Conservation (phyloP, 2,329 filamentous ascomycete genomes). For the Colletotrichum shisoi region DNA sequence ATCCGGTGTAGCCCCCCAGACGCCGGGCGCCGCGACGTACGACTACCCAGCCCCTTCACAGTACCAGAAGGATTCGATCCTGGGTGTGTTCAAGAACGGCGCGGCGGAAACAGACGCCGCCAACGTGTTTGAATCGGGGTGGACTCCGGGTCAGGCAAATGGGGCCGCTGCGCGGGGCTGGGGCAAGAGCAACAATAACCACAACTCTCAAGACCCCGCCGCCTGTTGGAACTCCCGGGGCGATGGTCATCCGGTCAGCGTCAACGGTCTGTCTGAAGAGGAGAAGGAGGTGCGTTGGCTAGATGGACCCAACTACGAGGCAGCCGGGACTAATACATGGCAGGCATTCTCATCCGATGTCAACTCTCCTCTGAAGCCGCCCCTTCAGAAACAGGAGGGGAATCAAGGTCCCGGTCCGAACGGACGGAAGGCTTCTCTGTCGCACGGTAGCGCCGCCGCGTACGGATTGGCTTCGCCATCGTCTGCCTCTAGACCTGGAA, state of each 20-base stretch:
- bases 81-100: slow-evolving; percentile 70
- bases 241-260: slow-evolving; percentile 72
- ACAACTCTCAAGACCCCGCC: slow-evolving; percentile 81
- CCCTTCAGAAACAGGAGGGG: slow-evolving; percentile 75
- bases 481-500: slow-evolving; percentile 72
- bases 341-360: slow-evolving; percentile 86
- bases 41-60: slow-evolving; percentile 58
- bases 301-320: not conserved
- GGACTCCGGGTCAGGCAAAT: slow-evolving; percentile 79
- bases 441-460: slow-evolving; percentile 69
- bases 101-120: slow-evolving; percentile 62
- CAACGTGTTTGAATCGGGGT: slow-evolving; percentile 75
- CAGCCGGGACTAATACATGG: slow-evolving; percentile 24
- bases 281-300: slow-evolving; percentile 64
- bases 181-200: slow-evolving; percentile 79
- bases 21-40: slow-evolving; percentile 48
- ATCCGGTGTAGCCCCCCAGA: slow-evolving; percentile 48
- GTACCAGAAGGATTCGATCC: slow-evolving; percentile 80
- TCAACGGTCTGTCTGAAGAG: slow-evolving; percentile 72
- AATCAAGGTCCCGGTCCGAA: slow-evolving; percentile 63
- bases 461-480: slow-evolving; percentile 79
- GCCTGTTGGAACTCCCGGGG: slow-evolving; percentile 87
- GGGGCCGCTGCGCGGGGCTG: slow-evolving; percentile 70
- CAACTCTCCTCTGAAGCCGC: slow-evolving; percentile 91
- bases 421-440: slow-evolving; percentile 83